Base-by-base conservation (phyloP, 345 rosid species). In the Hibiscus mutabilis region DNA sequence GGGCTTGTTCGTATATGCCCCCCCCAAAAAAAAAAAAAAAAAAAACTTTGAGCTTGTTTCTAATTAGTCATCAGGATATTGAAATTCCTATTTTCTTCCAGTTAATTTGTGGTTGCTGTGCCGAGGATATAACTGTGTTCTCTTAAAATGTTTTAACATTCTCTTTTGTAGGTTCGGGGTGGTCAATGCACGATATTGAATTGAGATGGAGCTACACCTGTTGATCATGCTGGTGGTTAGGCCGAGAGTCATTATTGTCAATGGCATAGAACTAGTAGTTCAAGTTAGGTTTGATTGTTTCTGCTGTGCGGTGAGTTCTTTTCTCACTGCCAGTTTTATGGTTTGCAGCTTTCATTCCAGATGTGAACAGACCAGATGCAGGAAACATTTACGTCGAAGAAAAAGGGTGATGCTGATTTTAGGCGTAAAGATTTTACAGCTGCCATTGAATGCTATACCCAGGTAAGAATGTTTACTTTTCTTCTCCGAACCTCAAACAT, bases 291-390 rank as follows among this genome's bases (percentile, higher is more conserved):
- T 64, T 52, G 60, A 42, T 49, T 49, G 9, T 67, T 49, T 68
- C 44, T 16, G 25, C 25, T 49, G 31, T 51, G 57, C 25, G 18
- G 16, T 35, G 15, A 21, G 4, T 68, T 0, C 22, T 35, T 16
- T 63, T 40, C 49, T 73, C 53, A 64, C n/a, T 21, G 47, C 14
- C 62, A 14, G 31, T 72, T 60, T 70, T 44, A 15, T 60, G 13
- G 18, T 13, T 71, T 69, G 73, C 91, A 94, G 97, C 98, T 94
- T 60, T 90, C 98, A 3, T 94, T 94, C 86, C 97, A 94, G 67
- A 91, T 94, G 95, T 91, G 97, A 97, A 94, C 95, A 11, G 85
- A 91, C 76, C 95, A 91, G 81, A 91, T 91, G 98, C 89, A 87
- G 75, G 97, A 91, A 76, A 91, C 93, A 6, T 74, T 90, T 42